phyloP scores from a whole-genome alignment of 2,329 filamentous ascomycete genomes.

The Fusarium scirpi region DNA sequence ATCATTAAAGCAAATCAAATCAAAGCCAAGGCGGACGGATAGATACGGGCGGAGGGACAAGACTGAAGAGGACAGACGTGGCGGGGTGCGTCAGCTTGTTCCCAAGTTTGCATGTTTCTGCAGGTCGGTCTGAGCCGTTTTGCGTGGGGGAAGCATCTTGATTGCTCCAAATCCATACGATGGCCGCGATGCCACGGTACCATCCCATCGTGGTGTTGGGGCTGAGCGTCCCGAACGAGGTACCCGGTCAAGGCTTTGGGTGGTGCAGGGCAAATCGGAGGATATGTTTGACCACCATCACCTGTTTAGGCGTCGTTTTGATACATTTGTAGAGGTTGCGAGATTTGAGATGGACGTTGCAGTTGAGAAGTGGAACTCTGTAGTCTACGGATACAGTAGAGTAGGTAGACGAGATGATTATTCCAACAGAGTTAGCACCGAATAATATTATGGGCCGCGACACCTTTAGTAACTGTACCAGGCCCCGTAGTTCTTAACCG shows the following conservation, averaged over 20 bases:
- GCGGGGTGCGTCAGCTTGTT: constrained; percentile 44
- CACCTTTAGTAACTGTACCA: constrained; percentile 23
- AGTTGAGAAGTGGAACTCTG: constrained; percentile 39
- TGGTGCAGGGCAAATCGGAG: constrained; percentile 25
- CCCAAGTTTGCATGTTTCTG: constrained; percentile 32
- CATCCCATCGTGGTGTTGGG: constrained; percentile 40
- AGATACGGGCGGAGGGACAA: constrained; percentile 13
- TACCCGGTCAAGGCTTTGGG: constrained; percentile 39
- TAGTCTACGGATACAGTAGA: constrained; percentile 32
- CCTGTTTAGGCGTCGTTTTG: constrained; percentile 7
- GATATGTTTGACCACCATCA: constrained; percentile 16
- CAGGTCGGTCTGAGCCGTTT: constrained; percentile 45
- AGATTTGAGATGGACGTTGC: constrained; percentile 37
- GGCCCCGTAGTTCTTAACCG: constrained; percentile 16
- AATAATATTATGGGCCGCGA: constrained; percentile 20
- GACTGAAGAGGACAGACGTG: constrained; percentile 5
- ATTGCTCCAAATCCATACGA: constrained; percentile 43
- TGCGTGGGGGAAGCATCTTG: constrained; percentile 39
- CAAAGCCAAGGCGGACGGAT: constrained; percentile 8
- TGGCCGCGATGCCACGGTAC: constrained; percentile 40
- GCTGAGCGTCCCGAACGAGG: constrained; percentile 39
- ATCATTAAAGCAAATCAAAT: constrained; percentile 50
- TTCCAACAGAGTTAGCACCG: constrained; percentile 16
- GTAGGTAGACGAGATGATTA: background rate
- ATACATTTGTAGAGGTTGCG: constrained; percentile 38